Percentiles rank a stretch among this genome's conserved stretches.
These are phyloP conservation scores for Pezicula neosporulosa DNA, from an alignment of 2,329 filamentous ascomycete genomes.

Conservation along the genomic window DNA sequence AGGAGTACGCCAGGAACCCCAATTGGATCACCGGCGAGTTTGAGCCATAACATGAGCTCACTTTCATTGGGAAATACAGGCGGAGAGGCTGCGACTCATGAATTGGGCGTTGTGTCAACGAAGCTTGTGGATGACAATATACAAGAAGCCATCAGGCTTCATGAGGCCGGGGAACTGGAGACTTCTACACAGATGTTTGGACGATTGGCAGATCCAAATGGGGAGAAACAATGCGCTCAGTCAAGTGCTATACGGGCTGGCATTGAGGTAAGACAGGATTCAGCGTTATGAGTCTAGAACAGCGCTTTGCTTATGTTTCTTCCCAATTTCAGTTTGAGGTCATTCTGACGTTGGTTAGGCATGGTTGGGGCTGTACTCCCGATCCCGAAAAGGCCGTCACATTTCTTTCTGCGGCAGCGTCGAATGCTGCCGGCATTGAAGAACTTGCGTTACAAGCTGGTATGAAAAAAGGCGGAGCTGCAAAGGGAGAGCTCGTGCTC, in stretches of 20 bases:
- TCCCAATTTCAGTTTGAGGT: conserved; percentile 1
- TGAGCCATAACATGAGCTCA: background rate
- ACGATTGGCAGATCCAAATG: conserved; percentile 74
- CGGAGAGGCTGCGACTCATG: conserved; percentile 10
- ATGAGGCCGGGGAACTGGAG: conserved; percentile 78
- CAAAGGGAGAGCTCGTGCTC: conserved; percentile 93
- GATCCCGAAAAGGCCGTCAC: conserved; percentile 71
- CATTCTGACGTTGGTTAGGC: conserved; percentile 46
- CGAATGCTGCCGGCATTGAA: conserved; percentile 86
- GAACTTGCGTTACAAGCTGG: conserved; percentile 80
- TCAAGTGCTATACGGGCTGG: conserved; percentile 93
- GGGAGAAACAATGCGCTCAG: conserved; percentile 91
- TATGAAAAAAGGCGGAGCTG: conserved; percentile 87
- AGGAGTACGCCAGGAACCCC: conserved; percentile 39
- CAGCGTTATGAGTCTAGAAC: background rate
- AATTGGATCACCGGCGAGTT: conserved; percentile 18
- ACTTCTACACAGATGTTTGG: conserved; percentile 84
- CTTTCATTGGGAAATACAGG: conserved; percentile 16
- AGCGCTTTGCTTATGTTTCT: background rate
- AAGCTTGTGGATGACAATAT: conserved; percentile 67
- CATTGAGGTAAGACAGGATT: conserved; percentile 62
- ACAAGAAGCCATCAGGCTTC: conserved; percentile 90
- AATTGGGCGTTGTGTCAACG: conserved; percentile 37
- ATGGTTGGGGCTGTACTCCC: conserved; percentile 85
- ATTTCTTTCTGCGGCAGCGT: conserved; percentile 84